Conservation (phyloP, 345 rosid species). For the Angophora floribunda region DNA sequence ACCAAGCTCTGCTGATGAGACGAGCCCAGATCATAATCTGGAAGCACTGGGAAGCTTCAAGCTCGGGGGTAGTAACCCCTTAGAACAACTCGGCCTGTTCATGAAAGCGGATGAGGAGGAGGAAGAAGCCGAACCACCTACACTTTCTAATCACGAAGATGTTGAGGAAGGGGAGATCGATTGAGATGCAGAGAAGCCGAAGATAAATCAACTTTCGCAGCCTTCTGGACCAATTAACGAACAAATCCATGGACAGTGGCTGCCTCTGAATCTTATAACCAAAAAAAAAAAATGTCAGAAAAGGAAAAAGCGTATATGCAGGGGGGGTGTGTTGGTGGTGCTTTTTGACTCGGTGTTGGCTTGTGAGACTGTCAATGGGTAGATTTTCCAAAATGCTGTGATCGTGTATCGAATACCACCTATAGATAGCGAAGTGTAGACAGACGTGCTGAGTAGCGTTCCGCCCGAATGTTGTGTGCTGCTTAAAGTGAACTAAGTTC, state of each 20-base stretch:
- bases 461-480: not conserved
- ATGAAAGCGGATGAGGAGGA: slow-evolving; percentile 82
- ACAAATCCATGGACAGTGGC: not conserved
- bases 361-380: not conserved
- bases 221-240: not conserved
- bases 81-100: slow-evolving; percentile 88
- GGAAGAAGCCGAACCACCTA: slow-evolving; percentile 32
- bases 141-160: slow-evolving; percentile 3
- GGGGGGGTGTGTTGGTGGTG: not conserved
- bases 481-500: not conserved
- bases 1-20: slow-evolving; percentile 57
- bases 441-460: not conserved
- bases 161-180: slow-evolving; percentile 90
- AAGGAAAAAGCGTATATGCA: not conserved
- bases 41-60: slow-evolving; percentile 73
- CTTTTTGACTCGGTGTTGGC: not conserved
- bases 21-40: slow-evolving; percentile 46
- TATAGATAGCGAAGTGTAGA: not conserved
- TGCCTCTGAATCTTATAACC: not conserved
- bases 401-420: not conserved
- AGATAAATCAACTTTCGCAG: not conserved
- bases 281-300: not conserved
- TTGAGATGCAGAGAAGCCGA: slow-evolving; percentile 4
- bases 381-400: not conserved
- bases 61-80: slow-evolving; percentile 65